Base-by-base conservation (phyloP, 202 grass and related monocot genomes). In the Brachypodium distachyon region DNA sequence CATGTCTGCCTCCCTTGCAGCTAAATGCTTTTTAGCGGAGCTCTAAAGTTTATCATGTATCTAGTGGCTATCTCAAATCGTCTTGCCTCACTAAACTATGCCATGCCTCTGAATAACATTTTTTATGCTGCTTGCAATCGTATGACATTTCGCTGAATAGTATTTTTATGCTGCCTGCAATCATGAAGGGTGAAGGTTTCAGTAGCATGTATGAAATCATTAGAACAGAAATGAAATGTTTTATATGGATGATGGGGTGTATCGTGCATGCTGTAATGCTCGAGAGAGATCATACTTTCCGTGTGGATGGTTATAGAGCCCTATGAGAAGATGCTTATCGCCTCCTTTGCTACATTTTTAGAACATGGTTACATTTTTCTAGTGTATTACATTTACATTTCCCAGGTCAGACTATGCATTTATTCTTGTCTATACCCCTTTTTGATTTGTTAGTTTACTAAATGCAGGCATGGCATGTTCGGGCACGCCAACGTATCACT, bases 391-490 rank as follows among this genome's bases (percentile, higher is more conserved):
- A 74, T 61, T 23, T 12, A 26, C 42, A 74, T 61, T 65, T 79
- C 52, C 44, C 69, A 61, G 34, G 44, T 63, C 76, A 49, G 28
- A 78, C 38, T 67, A 57, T 31, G n/a, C n/a, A 67, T 60, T 79
- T 67, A 41, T 74, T 68, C 67, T 1, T 78, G 60, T 13, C 18
- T 60, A 62, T 72, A 32, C 27, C 26, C 17, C 44, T 84, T 50
- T 76, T 84, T n/a, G 16, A 18, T 55, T 34, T 68, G 27, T 10
- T 51, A 48, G 18, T 79, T 74, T 8, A 72, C 62, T 87, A 36
- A 61, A 76, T 88, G 37, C 77, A 98, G 96, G 89, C 89, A 82
- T 98, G 96, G 96, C 96, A 98, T 88, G 64, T 90, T 67, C 88
- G 96, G 77, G 87, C 92, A 85, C 93, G 92, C 21, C 96, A 98